Conservation (phyloP, 2,329 filamentous ascomycete species). For the Trichophyton mentagrophytes region DNA sequence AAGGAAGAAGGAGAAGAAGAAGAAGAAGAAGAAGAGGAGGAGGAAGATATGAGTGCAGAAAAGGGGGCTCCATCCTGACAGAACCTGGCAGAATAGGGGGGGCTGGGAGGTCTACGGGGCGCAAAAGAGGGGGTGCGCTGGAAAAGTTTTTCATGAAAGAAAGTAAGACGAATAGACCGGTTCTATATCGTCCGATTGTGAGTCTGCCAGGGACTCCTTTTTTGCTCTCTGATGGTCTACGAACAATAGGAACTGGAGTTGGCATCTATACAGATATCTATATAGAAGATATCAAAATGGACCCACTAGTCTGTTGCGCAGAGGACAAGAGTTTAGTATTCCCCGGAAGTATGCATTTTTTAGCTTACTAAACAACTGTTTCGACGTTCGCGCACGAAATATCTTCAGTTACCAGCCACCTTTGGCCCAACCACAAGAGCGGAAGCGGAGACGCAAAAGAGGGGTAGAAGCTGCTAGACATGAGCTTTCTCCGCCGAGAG, state of each 20-base stretch:
- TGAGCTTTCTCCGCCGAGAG: not conserved
- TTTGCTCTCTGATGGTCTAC: not conserved
- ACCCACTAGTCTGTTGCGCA: not conserved
- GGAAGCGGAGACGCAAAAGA: not conserved
- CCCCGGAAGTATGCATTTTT: not conserved
- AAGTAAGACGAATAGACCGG: not conserved
- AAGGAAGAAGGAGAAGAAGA: not conserved
- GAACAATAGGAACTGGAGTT: not conserved
- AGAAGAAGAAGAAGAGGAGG: not conserved
- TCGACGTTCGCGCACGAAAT: not conserved
- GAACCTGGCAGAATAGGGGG: not conserved
- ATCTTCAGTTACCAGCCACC: not conserved
- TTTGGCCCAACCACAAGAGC: not conserved
- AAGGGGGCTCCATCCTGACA: not conserved
- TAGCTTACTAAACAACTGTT: not conserved
- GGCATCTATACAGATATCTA: not conserved
- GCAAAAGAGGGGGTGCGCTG: not conserved
- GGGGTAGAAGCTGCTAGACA: not conserved
- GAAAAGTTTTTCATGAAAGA: not conserved
- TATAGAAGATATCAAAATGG: not conserved
- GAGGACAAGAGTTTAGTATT: not conserved
- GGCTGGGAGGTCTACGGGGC: not conserved
- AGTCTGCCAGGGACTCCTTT: not conserved
- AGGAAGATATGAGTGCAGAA: not conserved
- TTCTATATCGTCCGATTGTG: slow-evolving; percentile 2